Conservation (phyloP, 352 stramenopile genomes). For the Phytophthora multivora region DNA sequence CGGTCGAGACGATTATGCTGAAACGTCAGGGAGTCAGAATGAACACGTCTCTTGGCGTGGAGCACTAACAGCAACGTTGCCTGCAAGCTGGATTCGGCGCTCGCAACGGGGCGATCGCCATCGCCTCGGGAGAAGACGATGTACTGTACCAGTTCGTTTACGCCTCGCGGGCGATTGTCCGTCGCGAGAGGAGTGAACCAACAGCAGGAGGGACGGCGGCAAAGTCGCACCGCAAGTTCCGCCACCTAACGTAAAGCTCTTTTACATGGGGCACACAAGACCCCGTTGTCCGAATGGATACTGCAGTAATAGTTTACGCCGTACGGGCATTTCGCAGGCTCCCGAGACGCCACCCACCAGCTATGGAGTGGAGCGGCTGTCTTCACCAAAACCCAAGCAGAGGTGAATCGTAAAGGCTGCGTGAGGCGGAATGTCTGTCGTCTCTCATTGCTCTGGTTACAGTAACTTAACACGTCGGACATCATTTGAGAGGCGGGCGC, state of each 20-base stretch:
- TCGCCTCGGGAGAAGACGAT: neutral
- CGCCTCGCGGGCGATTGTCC: slow-evolving; percentile 5
- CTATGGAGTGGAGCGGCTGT: slow-evolving; percentile 15
- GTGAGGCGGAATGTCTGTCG: neutral
- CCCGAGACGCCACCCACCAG: slow-evolving; percentile 3
- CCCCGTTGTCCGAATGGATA: neutral
- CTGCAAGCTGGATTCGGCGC: slow-evolving; percentile 13
- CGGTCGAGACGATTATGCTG: neutral
- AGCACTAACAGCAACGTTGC: slow-evolving; percentile 13
- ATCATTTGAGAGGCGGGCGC: too few relatives aligned
- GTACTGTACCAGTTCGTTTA: slow-evolving; percentile 12
- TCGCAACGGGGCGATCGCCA: slow-evolving; percentile 20
- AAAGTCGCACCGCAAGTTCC: too few relatives aligned
- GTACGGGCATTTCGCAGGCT: slow-evolving; percentile 8
- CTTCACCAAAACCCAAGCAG: slow-evolving; percentile 13
- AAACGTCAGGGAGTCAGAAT: slow-evolving; percentile 19
- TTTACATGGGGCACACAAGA: neutral
- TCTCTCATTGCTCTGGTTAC: neutral
- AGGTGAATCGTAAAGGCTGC: neutral
- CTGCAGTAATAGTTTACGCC: slow-evolving; percentile 22
- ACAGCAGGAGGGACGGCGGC: neutral
- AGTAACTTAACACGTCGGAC: neutral
- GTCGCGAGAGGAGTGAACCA: slow-evolving; percentile 15
- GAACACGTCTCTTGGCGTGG: slow-evolving; percentile 4
- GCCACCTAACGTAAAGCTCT: neutral